Evolutionary conservation across 805 yeast species (phyloP), one percentile per base, ranked within the genome.

Genomic region (Cyberlindnera americana): DNA sequence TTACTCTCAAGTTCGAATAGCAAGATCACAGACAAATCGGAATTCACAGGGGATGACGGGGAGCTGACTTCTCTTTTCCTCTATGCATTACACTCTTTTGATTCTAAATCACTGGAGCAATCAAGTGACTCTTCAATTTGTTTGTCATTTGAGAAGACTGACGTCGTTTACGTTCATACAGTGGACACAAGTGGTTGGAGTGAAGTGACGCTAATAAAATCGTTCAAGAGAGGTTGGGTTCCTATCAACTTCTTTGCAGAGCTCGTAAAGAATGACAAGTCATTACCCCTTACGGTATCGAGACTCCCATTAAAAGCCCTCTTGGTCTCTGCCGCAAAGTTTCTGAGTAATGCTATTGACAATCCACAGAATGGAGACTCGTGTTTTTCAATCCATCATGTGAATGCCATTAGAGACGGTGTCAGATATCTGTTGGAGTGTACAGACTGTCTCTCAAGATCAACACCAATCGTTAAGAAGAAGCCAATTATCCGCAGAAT

Each of bases 121-220:
- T 73, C 72, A 33, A 75, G 80, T 19, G 91, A 83, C 55, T 73
- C 81, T 6, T 73, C 86, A 0, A 80, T 84, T 29, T 85, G 95
- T 57, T 65, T 85, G 8, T 79, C 89, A 0, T 85, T 85, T 57
- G 73, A 75, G 17, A 77, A 75, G 46, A 74, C 76, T 46, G 93
- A 83, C 50, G 64, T 81, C 35, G 90, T 87, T 0, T 85, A 83
- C 59, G 85, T 85, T 5, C 89, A 83, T 53, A 75, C 84, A 7
- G 75, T 83, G 17, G 93, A 84, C 57, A 81, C 81, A 39, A 79
- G 88, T 16, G 95, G 93, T 0, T 85, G 95, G 95, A 91, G 90
- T 44, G 95, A 85, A 58, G 93, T 84, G 3, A 84, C 90, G 0
- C 54, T 83, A 27, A 61, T 84, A 8, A 79, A 77, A 40, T 67